Percentiles rank a stretch among this genome's conserved stretches.
Evolutionary conservation across 2,329 filamentous ascomycete genomes (phyloP).

Genomic region (Colletotrichum orchidophilum): DNA sequence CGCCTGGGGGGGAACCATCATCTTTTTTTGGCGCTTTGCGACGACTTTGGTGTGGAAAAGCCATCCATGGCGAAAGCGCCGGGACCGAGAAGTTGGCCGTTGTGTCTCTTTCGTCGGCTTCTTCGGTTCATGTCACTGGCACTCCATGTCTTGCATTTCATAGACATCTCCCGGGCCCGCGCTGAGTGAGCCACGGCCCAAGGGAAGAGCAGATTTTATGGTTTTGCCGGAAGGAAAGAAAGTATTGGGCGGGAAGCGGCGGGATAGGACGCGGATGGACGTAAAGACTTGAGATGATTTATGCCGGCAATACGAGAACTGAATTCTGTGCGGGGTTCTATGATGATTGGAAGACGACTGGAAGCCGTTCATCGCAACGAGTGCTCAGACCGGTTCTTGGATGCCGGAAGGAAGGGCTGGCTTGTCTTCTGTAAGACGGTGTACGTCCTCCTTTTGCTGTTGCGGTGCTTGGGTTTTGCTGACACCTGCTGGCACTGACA

Average conservation of each 20-base stretch:
- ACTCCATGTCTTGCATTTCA: neutral
- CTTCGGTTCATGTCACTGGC: neutral
- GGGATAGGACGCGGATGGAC: neutral
- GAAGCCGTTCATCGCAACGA: conserved; percentile 21
- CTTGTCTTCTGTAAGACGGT: conserved; percentile 1
- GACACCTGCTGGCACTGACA: neutral
- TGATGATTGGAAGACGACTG: neutral
- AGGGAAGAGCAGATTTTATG: neutral
- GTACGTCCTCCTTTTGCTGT: neutral
- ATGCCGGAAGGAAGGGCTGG: conserved; percentile 14
- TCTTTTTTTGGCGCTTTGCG: neutral
- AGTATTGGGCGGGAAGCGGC: neutral
- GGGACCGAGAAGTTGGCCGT: neutral
- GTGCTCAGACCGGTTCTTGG: conserved; percentile 12
- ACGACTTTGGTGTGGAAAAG: neutral
- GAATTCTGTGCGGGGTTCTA: neutral
- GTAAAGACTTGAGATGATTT: conserved; percentile 15
- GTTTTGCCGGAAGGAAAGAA: neutral
- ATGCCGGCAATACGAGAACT: conserved; percentile 11
- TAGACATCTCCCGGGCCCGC: neutral
- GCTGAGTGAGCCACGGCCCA: no score
- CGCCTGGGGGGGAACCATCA: neutral
- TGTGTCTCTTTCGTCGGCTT: neutral
- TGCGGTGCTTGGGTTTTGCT: neutral
- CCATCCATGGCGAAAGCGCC: neutral